Base-by-base conservation (phyloP, 345 rosid species). In the Hibiscus tridactylites region DNA sequence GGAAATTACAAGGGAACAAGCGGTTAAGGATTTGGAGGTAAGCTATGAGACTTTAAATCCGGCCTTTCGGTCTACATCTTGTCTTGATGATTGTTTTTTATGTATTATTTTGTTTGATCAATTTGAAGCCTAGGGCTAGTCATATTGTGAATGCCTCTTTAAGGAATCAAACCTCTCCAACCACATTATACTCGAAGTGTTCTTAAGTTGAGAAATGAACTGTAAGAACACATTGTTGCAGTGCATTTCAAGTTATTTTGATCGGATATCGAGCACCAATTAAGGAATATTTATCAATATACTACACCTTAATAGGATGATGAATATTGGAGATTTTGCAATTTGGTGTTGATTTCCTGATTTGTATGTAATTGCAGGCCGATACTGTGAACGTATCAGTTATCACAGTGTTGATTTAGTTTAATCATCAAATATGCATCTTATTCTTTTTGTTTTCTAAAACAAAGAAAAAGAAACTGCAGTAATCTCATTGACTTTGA, bases 1-100 rank as follows among this genome's bases (percentile, higher is more conserved):
- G 74, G 89, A 87, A 72, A 73, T 87, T 61, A 76, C 97, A 31
- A 90, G 90, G 81, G 97, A 88, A 71, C 93, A 92, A 83, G 96
- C 97, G 13, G 72, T 85, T 74, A 85, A 81, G 82, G 97, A 90
- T 78, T 78, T 95, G 61, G 96, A 92, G 96, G 97, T 88, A 79
- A 79, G 84, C 77, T 29, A 52, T 68, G 42, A 53, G 31, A 52
- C 61, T 64, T 64, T 1, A 21, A 4, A 1, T 26, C 63, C 3
- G 47, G 57, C 42, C 37, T 44, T 56, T 26, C 28, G 37, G 42
- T 44, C 74, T 71, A n/a, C 42, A 58, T 47, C 64, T 17, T 62
- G 3, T 39, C 71, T 26, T 44, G 12, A 39, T 78, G 15, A 37
- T 60, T 74, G 63, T 10, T 58, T 16, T 17, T 49, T 72, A 60